Base-by-base conservation (phyloP, 2,329 filamentous ascomycete species). In the Paramyrothecium roridum region DNA sequence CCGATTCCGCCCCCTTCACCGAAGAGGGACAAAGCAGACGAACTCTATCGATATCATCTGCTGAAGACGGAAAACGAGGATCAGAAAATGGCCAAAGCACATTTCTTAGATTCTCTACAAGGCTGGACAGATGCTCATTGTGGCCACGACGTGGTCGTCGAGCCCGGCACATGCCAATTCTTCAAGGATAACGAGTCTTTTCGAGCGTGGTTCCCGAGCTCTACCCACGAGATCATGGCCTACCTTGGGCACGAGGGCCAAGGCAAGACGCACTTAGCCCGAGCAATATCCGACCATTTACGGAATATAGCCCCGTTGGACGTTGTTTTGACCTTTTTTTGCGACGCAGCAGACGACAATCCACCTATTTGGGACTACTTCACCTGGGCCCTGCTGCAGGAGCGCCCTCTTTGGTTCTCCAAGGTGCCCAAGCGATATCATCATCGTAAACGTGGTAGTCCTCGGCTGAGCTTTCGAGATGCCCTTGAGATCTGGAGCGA, bases 231-330 rank as follows among this genome's bases (percentile, higher is more conserved):
- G 2, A 57, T 56, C 2, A 34, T 65, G 1, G 58, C 59, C 11
- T 56, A 62, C 8, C 26, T 52, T 4, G 63, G 61, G 3, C 37
- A 22, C 2, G 50, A 61, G 1, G 63, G 62, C 1, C 54, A 53
- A 16, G 64, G 64, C 3, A 66, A 66, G 50, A 60, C 64, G 3
- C 55, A 64, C 11, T 43, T 63, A 12, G 63, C 63, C 40, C 61
- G 59, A 23, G 57, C 59, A 2, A 49, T 65, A 21, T 52, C 53
- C 6, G 55, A 57, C 11, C 57, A 65, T 48, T 54, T 66, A 16
- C 46, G 49, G 12, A 50, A 43, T 3, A 51, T 54, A 2, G 46
- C 55, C n/a, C 12, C 56, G 12, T 22, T 46, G 2, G 57, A 63
- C 13, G 45, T 61, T 2, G 60, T 64, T 2, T 22, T 65, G 22